Base-by-base conservation (phyloP, 2,329 filamentous ascomycete genomes). In the Geosmithia putterillii region DNA sequence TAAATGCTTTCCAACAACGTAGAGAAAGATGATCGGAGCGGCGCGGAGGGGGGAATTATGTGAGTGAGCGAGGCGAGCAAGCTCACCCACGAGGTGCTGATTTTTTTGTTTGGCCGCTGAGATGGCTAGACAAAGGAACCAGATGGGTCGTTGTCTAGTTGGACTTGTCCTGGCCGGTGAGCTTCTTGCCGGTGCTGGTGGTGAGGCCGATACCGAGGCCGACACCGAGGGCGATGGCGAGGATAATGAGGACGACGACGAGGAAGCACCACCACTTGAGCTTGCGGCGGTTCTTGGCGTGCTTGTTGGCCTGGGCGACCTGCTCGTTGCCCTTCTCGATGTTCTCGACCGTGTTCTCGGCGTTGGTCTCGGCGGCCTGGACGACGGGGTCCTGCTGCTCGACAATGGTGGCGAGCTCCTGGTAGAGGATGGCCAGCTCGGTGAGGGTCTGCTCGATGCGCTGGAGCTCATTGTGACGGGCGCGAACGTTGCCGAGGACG, bases 241-340 rank as follows among this genome's bases (percentile, higher is more conserved):
- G 57, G 53, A 76, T 60, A 57, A 80, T 76, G 57, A 81, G 65
- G 19, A 76, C 51, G 40, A 68, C 65, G 46, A 88, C 67, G 47
- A 78, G 63, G 47, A 85, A 66, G 57, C 81, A 86, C 74, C 76
- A 87, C 85, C 86, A 89, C 71, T 90, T 90, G 64, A 86, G 74
- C 68, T 79, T 84, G 54, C 83, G 74, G 52, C 76, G 73, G 52
- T 76, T 72, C 50, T 74, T 70, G 41, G 83, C 84, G 53, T 74
- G 74, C 49, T 74, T 69, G 51, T 82, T 84, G 46, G 80, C 84
- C 56, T 76, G 70, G 51, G 73, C 71, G 47, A 90, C 75, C 52
- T 90, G 74, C 47, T 69, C 67, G 61, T 85, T 86, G 51, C 76
- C 85, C 50, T 78, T 71, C 52, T 82, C 71, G 42, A 86, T 73